Base-by-base conservation (phyloP, 2,329 filamentous ascomycete species). In the Colletotrichum tofieldiae region DNA sequence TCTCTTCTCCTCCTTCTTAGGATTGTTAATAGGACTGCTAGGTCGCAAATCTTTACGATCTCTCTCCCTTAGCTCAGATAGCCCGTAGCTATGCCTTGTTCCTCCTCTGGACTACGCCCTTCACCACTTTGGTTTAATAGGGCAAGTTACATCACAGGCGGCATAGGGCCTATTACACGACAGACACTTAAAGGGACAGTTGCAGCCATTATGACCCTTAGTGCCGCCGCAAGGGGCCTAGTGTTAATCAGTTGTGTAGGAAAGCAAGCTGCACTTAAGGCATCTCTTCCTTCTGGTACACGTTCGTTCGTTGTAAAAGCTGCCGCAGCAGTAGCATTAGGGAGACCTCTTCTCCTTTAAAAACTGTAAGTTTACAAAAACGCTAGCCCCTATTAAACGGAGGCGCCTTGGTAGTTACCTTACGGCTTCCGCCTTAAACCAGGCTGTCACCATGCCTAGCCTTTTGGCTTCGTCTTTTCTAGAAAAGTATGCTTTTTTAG, bases 191-290 rank as follows among this genome's bases (percentile, higher is more conserved):
- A 45, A 59, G 56, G 56, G 56, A 37, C 23, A 59, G 37, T 59
- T 14, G 1, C 39, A 59, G 35, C 56, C 23, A 43, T 59, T 18
- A n/a, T 41, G 14, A 32, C 56, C 23, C 23, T 59, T 6, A 4
- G 37, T 59, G 26, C 56, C 39, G 12, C 56, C 23, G 14, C 23
- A 59, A 43, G 56, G 56, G 29, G 39, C 56, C 56, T 18, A 14
- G 23, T 41, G 75, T 79, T 5, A 71, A 72, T 51, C 63, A 68
- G 66, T 78, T 67, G 49, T 78, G 29, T 62, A 16, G 43, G 59
- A 62, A 23, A 26, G 59, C 37, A 43, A 61, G 59, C 59, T 61
- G 29, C 29, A 61, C 59, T 61, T 61, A 11, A 61, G 23, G 59
- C 29, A 61, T 49, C 59, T 61, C 59, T 61, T 61, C 59, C 43